A percentile compares a stretch with the other conserved stretches of the same genome.
These are phyloP conservation scores for Apostasia ramifera DNA, from an alignment of 106 monocot genomes.

Conservation along the genomic window DNA sequence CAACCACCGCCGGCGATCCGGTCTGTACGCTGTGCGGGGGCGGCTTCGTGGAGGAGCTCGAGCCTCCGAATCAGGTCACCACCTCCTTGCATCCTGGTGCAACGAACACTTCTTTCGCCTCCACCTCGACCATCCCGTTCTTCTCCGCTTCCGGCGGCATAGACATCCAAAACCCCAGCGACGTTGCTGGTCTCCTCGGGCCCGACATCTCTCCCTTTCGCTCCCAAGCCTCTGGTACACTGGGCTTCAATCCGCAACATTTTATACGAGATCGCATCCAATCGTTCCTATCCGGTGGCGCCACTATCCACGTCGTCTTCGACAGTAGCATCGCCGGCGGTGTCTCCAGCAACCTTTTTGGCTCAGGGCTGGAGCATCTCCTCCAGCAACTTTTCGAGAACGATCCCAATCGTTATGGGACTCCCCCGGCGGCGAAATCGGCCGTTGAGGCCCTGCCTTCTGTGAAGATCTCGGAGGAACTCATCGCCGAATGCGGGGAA, in stretches of 20 bases:
- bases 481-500: conserved; percentile 26
- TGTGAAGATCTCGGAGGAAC: conserved; percentile 33
- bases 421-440: conserved; percentile 79
- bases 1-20: conserved; percentile 23
- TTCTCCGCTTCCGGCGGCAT: conserved; percentile 5
- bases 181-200: conserved; percentile 22
- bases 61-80: conserved; percentile 22
- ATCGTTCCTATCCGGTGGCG: conserved; percentile 35
- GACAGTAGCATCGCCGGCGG: conserved; percentile 18
- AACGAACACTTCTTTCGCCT: background rate
- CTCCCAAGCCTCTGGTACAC: background rate
- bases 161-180: conserved; percentile 23
- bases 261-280: conserved; percentile 43
- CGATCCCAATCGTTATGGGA: conserved; percentile 85
- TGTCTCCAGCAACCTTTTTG: conserved; percentile 67
- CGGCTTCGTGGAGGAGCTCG: conserved; percentile 79
- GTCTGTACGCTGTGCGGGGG: conserved; percentile 57
- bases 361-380: conserved; percentile 73
- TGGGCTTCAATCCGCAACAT: conserved; percentile 26
- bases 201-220: background rate
- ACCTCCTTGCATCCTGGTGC: conserved; percentile 1
- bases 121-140: background rate
- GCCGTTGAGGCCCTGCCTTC: conserved; percentile 41
- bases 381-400: conserved; percentile 84
- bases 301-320: conserved; percentile 75